These are phyloP conservation scores for Pichia californica DNA, from an alignment of 805 yeast genomes.

Conservation along the genomic window DNA sequence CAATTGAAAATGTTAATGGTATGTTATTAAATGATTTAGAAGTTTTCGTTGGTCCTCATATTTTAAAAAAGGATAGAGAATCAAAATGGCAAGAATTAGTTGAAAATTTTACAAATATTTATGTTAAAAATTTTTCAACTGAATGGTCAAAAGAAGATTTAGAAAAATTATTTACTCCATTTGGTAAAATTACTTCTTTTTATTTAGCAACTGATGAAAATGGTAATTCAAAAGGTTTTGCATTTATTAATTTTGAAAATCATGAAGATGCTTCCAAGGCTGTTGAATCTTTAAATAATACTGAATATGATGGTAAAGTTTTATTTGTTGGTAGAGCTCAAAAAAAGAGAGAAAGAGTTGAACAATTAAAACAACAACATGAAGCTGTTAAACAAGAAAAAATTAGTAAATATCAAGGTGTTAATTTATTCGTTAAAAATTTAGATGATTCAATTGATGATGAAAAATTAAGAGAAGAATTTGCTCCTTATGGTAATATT, in stretches of 20 bases:
- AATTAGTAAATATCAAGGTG: slow-evolving; percentile 92
- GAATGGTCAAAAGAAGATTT: slow-evolving; percentile 69
- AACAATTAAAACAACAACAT: slow-evolving; percentile 90
- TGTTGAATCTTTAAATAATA: slow-evolving; percentile 85
- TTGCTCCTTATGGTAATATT: slow-evolving; percentile 87
- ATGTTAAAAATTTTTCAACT: slow-evolving; percentile 80
- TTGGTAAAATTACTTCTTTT: slow-evolving; percentile 79
- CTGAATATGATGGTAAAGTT: slow-evolving; percentile 77
- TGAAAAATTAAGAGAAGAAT: slow-evolving; percentile 86
- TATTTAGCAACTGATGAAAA: slow-evolving; percentile 73
- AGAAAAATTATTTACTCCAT: slow-evolving; percentile 60
- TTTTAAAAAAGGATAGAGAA: slow-evolving; percentile 89
- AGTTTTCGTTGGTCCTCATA: slow-evolving; percentile 93
- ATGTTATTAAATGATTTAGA: slow-evolving; percentile 95
- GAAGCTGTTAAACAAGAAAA: slow-evolving; percentile 90
- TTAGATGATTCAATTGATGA: slow-evolving; percentile 90
- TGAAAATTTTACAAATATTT: slow-evolving; percentile 93
- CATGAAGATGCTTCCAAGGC: slow-evolving; percentile 89
- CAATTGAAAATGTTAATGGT: slow-evolving; percentile 96
- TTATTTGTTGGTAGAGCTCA: slow-evolving; percentile 98
- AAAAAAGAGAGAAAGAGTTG: slow-evolving; percentile 96
- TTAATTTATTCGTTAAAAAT: slow-evolving; percentile 94
- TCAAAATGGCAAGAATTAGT: slow-evolving; percentile 84
- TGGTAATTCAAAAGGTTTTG: slow-evolving; percentile 92
- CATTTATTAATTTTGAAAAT: slow-evolving; percentile 83